Evolutionary conservation across 2,329 filamentous ascomycete species (phyloP), one percentile per base, ranked within the genome.

Genomic region (Rachicladosporium sp.): DNA sequence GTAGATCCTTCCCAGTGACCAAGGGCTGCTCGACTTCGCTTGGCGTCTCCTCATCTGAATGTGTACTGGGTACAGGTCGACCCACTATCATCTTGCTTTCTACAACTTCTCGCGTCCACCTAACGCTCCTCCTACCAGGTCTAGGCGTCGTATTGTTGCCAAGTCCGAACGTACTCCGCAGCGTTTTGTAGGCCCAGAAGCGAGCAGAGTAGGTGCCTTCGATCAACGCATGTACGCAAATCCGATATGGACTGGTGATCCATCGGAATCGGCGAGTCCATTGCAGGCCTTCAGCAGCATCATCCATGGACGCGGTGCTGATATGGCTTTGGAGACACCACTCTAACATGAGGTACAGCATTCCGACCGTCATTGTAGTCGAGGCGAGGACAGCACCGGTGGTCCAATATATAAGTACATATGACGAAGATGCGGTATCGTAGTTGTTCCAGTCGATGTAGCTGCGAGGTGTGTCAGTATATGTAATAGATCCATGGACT

Each of bases 381-480:
- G 46, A 50, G 1, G 58, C 53, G 1, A 61, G n/a, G 1, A 50
- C 41, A 1, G 59, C 58, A 1, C 58, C 60, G 3, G 49, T 38
- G 0, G 46, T 46, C 61, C 61, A 63, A 38, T 56, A 61, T 3
- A 37, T 45, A 0, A 42, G 11, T 0, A 61, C 54, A 45, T 51
- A 53, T 2, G 36, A 32, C 10, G 45, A 51, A 27, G 57, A 59
- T 4, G 58, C 57, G 2, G 53, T 54, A 31, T 57, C 52, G 10
- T 50, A 46, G 13, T 52, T 52, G 30, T 51, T 51, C 31, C 62
- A 57, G 35, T 68, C 62, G 27, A 68, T 54, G 38, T 68, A 69
- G 9, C 66, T 40, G 13, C 31, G 9, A 32, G 2, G 3, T 6
- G 4, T 11, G 31, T 32, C 6, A 32, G 31, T 32, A 32, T 27